Base-by-base conservation (phyloP, 202 grass and related monocot species). In the Digitaria exilis region DNA sequence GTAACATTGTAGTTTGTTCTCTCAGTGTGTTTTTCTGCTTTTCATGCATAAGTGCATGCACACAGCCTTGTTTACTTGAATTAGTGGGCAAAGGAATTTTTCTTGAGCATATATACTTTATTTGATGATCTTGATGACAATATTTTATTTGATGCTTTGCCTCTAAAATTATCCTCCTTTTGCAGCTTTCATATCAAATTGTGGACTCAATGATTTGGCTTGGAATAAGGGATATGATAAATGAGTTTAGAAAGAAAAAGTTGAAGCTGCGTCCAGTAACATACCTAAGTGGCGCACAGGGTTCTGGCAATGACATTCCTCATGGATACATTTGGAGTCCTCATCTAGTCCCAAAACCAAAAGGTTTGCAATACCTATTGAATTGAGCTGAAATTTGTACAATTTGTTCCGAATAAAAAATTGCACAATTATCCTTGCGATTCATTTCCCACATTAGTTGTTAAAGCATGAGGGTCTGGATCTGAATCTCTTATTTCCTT, bases 191-290 rank as follows among this genome's bases (percentile, higher is more conserved):
- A 9, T 98, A 98, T 62, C 89, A 96, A 84, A 92, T 96, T 83
- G 96, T 98, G 46, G 96, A 98, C 71, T 94, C 91, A n/a, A 98
- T 96, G 96, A 98, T 98, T 84, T 98, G 96, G 96, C 91, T 98
- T 76, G 96, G 96, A 58, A 98, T 98, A 83, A 81, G 91, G 1
- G 96, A 98, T 80, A 98, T 98, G 88, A 98, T 98, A 88, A 98
- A 98, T 77, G 96, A 98, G 39, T 98, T 98, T 72, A 94, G 96
- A 69, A 98, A 98, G 79, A 96, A 89, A 77, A 96, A 89, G 57
- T 77, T 98, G 89, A 98, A 96, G 80, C 84, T 98, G 65, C 91
- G 93, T 31, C 96, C 96, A 58, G 91, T 98, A 63, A 98, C 96
- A 45, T 98, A 98, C 71, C 83, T 96, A 84, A 93, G 92, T 87